These are phyloP conservation scores for Pyrus bretschneideri DNA, from an alignment of 306 rosid species.

Conservation along the genomic window DNA sequence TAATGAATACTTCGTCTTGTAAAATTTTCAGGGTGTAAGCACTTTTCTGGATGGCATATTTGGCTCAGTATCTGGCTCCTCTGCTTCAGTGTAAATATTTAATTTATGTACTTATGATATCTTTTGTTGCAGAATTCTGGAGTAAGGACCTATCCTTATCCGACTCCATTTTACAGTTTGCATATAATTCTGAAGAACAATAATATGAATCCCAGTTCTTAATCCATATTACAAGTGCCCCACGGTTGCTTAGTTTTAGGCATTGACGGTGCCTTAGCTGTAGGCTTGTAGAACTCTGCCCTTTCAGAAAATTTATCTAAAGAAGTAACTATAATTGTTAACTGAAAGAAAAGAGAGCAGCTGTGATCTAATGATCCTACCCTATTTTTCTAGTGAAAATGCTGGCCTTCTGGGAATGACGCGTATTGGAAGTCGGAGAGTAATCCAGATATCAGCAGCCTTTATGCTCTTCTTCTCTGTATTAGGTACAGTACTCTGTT, in stretches of 20 bases:
- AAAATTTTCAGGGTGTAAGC: constrained; percentile 55
- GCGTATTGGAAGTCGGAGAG: constrained; percentile 74
- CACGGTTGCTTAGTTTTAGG: neutral
- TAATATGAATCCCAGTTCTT: neutral
- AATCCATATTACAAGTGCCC: neutral
- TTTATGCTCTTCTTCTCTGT: constrained; percentile 88
- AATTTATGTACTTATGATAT: neutral
- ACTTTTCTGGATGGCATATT: constrained; percentile 69
- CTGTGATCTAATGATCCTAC: constrained; percentile 13
- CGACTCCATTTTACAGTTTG: neutral
- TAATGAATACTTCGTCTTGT: constrained; percentile 2
- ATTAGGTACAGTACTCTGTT: constrained; percentile 39
- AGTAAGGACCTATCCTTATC: neutral
- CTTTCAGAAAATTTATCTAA: neutral
- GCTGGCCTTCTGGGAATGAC: constrained; percentile 93
- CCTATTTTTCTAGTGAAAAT: constrained; percentile 55
- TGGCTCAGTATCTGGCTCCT: constrained; percentile 62
- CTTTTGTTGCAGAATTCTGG: neutral
- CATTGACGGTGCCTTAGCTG: neutral
- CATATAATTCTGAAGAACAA: neutral
- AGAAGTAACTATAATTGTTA: neutral
- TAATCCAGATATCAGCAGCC: constrained; percentile 62
- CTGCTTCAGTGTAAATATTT: constrained; percentile 74
- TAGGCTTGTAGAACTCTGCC: neutral
- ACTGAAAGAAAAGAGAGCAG: neutral